phyloP scores from a whole-genome alignment of 164 flowering plant genomes.

The Magnolia officinalis region DNA sequence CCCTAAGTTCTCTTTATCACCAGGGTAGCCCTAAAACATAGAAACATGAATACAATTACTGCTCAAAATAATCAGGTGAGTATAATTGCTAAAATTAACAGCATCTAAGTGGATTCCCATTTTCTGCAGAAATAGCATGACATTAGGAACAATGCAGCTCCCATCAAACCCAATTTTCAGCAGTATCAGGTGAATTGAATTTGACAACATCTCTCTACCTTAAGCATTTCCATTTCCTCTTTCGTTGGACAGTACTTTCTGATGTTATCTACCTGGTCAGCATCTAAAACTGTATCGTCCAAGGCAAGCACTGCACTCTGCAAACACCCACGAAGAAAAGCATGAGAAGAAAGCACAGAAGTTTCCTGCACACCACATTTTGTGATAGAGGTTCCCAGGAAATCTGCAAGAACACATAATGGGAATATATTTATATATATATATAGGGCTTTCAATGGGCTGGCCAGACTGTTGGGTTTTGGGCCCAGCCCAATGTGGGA shows the following conservation, averaged over 20 bases:
- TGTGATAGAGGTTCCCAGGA: neutral
- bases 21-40: slow-evolving; percentile 67
- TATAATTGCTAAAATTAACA: neutral
- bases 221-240: slow-evolving; percentile 87
- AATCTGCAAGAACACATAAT: neutral
- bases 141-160: neutral
- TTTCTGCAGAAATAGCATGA: slow-evolving; percentile 1
- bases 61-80: slow-evolving; percentile 4
- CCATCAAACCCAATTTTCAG: neutral
- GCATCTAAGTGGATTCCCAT: neutral
- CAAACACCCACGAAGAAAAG: slow-evolving; percentile 10
- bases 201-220: slow-evolving; percentile 39
- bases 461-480: neutral
- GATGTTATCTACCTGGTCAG: slow-evolving; percentile 93
- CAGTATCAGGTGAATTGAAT: neutral
- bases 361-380: neutral
- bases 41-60: slow-evolving; percentile 12
- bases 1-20: slow-evolving; percentile 81
- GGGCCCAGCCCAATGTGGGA: neutral
- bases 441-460: neutral
- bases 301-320: slow-evolving; percentile 82
- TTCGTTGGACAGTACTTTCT: slow-evolving; percentile 95
- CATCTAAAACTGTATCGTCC: slow-evolving; percentile 84
- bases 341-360: neutral
- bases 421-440: too few relatives aligned